These are phyloP conservation scores for Ogataea pilisensis DNA, from an alignment of 805 yeast genomes.

Conservation along the genomic window DNA sequence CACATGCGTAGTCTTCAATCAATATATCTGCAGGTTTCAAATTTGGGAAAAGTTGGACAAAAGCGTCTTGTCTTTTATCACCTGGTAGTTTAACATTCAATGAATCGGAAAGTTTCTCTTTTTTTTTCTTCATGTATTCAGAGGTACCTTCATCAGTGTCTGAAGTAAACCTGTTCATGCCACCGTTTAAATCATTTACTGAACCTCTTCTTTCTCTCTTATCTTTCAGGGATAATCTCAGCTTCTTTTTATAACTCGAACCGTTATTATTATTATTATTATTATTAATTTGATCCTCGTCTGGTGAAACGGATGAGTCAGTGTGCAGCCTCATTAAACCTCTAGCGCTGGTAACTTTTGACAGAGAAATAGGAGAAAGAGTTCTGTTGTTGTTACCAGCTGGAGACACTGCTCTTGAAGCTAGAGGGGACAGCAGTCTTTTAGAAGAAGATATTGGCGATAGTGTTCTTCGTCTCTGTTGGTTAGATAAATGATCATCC, in stretches of 20 bases:
- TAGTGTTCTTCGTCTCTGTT: too few relatives aligned
- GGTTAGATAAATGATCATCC: too few relatives aligned
- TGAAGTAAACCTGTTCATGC: constrained; percentile 8
- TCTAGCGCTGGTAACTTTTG: constrained; percentile 7
- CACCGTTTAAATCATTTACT: constrained; percentile 6
- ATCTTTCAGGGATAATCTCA: constrained; percentile 9
- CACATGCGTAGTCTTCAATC: constrained; percentile 63
- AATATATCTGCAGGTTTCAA: constrained; percentile 47
- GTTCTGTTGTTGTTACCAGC: constrained; percentile 17
- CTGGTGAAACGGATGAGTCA: not conserved
- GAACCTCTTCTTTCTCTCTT: constrained; percentile 6
- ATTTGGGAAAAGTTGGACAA: constrained; percentile 55
- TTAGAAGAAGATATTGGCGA: too few relatives aligned
- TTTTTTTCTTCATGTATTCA: constrained; percentile 6
- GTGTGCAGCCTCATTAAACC: not conserved
- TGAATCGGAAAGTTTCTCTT: constrained; percentile 14
- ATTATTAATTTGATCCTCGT: not conserved
- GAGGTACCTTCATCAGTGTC: constrained; percentile 4
- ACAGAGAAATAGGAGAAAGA: constrained; percentile 10
- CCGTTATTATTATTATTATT: constrained; percentile 2
- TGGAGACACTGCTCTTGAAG: constrained; percentile 8
- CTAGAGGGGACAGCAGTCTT: not conserved
- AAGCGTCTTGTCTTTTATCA: constrained; percentile 53
- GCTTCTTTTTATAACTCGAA: constrained; percentile 13
- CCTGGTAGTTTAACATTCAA: constrained; percentile 34